A percentile compares a stretch with the other conserved stretches of the same genome.
phyloP scores from a whole-genome alignment of 768 basidiomycete species.

The Agrocybe chaxingu region DNA sequence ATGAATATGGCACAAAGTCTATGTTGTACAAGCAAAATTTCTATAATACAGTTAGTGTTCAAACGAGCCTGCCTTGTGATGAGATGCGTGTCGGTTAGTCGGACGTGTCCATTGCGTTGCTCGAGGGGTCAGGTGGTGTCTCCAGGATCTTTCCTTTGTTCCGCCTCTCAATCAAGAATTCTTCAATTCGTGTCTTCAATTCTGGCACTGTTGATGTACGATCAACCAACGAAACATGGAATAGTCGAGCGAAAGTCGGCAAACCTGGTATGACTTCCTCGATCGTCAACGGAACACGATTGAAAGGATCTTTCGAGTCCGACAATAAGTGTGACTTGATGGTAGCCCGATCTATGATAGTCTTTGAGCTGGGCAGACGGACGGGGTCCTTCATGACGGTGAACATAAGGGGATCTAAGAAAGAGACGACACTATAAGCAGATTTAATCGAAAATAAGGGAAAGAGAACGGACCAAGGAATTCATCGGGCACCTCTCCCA shows the following conservation, averaged over 20 bases:
- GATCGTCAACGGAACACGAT: constrained; percentile 76
- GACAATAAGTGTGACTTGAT: constrained; percentile 95
- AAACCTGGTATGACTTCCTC: constrained; percentile 77
- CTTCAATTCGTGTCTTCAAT: constrained; percentile 72
- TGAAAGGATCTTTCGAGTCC: constrained; percentile 93
- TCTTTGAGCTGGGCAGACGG: constrained; percentile 76
- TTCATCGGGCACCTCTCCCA: constrained; percentile 93
- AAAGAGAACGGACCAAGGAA: constrained; percentile 66
- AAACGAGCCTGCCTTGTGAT: background rate
- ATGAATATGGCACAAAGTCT: too few relatives aligned
- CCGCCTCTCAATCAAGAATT: constrained; percentile 60
- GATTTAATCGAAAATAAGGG: constrained; percentile 2
- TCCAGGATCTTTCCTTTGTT: constrained; percentile 27
- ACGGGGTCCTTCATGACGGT: constrained; percentile 97
- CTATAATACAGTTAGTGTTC: background rate
- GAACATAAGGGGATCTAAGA: constrained; percentile 81
- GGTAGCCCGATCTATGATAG: constrained; percentile 81
- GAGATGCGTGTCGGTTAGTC: background rate
- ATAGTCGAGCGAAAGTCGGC: constrained; percentile 19
- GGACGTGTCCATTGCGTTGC: constrained; percentile 9
- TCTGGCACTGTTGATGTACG: constrained; percentile 49
- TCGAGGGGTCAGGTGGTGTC: constrained; percentile 8
- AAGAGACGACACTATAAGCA: constrained; percentile 3
- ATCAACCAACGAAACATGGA: background rate
- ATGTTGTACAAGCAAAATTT: background rate